Base-by-base conservation (phyloP, 1,284 basidiomycete species). In the Apiotrichum porosum region DNA sequence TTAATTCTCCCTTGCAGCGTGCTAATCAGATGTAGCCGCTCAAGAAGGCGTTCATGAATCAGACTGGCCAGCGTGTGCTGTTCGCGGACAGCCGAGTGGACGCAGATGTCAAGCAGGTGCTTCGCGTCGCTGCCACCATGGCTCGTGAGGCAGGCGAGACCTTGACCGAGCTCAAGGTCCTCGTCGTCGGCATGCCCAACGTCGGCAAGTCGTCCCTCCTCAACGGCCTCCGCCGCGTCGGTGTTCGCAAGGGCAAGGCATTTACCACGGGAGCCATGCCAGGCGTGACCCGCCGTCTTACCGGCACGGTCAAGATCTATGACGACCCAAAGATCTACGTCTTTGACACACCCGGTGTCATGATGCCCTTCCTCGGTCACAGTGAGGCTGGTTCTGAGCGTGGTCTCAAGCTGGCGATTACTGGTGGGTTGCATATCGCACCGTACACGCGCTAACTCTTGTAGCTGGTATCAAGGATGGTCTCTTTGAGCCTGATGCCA, bases 171-270 rank as follows among this genome's bases (percentile, higher is more conserved):
- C 75, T 88, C 55, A 90, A 91, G 63, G 83, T 97, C 9, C 79
- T 95, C 6, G 88, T 95, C 21, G 83, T 93, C 44, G 94, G 94
- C 21, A 98, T 98, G 94, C 94, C 94, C 5, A 98, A 98, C 68
- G 92, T 97, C 35, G 95, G 95, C 40, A 99, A 98, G 75, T 95
- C 91, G 23, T 92, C 89, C 4, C 74, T 98, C 42, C 76, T 98
- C 14, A 98, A 98, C 66, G 83, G 88, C 0, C 78, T 98, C n/a
- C 81, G 95, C 35, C 83, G 84, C 61, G 84, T 85, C 53, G 94
- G 93, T 4, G 86, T 94, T 26, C 78, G 81, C 52, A 90, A 89
- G 66, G 83, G 50, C 15, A 97, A 97, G 74, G 92, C 91, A 1
- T 81, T 97, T 47, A 82, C 82, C 49, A 95, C 91, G 0, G 92